phyloP scores from a whole-genome alignment of 2,329 filamentous ascomycete genomes.

The Microcyclosporella mali region DNA sequence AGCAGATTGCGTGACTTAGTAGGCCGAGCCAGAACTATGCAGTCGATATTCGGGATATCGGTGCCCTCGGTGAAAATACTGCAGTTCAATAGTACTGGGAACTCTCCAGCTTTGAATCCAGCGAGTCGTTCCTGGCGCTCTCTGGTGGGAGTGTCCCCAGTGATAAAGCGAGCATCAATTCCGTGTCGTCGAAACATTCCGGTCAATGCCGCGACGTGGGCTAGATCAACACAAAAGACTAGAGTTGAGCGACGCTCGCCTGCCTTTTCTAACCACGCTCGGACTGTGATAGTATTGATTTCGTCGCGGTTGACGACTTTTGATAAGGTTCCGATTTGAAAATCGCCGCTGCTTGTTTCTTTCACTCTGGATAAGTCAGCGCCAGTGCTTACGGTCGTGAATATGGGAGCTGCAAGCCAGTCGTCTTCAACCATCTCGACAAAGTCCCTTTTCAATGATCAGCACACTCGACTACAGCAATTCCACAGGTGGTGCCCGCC shows the following conservation, averaged over 20 bases:
- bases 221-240: slow-evolving; percentile 88
- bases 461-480: slow-evolving; percentile 35
- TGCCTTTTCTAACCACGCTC: slow-evolving; percentile 78
- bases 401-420: slow-evolving; percentile 86
- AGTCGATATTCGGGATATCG: slow-evolving; percentile 96
- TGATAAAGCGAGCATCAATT: slow-evolving; percentile 81
- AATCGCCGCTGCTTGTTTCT: slow-evolving; percentile 69
- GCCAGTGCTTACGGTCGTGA: slow-evolving; percentile 82
- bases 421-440: slow-evolving; percentile 79
- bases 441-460: slow-evolving; percentile 48
- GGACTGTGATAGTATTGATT: slow-evolving; percentile 77
- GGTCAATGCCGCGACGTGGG: slow-evolving; percentile 71
- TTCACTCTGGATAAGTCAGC: slow-evolving; percentile 64
- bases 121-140: slow-evolving; percentile 65
- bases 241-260: slow-evolving; percentile 69
- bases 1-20: slow-evolving; percentile 90
- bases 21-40: slow-evolving; percentile 77
- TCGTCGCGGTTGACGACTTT: slow-evolving; percentile 72
- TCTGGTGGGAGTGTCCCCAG: slow-evolving; percentile 66
- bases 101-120: slow-evolving; percentile 68
- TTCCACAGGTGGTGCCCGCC: slow-evolving; percentile 20
- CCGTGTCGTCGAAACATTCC: slow-evolving; percentile 69
- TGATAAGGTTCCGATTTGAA: slow-evolving; percentile 70
- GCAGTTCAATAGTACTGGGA: slow-evolving; percentile 86
- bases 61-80: slow-evolving; percentile 96